These are phyloP conservation scores for Dendrobium nobile DNA, from an alignment of 106 monocot genomes.

Conservation along the genomic window DNA sequence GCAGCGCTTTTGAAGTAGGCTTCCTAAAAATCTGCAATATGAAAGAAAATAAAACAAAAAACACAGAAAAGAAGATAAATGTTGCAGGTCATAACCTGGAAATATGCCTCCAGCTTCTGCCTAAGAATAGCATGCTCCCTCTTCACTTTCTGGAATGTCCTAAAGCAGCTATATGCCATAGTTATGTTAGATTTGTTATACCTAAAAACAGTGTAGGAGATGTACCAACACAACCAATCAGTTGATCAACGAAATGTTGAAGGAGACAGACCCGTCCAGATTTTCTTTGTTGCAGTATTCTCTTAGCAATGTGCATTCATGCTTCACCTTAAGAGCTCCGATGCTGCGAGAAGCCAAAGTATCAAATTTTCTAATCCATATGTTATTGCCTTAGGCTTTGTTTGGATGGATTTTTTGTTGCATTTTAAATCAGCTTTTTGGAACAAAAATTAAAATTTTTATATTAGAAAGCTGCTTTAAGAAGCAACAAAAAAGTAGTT, in stretches of 20 bases:
- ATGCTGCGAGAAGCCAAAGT: slow-evolving; percentile 47
- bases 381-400: too few relatives aligned
- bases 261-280: slow-evolving; percentile 55
- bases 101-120: slow-evolving; percentile 84
- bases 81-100: slow-evolving; percentile 31
- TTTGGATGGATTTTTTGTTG: too few relatives aligned
- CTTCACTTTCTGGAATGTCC: slow-evolving; percentile 72
- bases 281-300: slow-evolving; percentile 59
- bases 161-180: slow-evolving; percentile 43
- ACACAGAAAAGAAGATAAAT: neutral
- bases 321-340: slow-evolving; percentile 80
- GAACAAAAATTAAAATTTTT: too few relatives aligned
- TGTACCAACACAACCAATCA: neutral
- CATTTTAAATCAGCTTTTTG: too few relatives aligned
- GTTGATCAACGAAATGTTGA: neutral
- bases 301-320: slow-evolving; percentile 57
- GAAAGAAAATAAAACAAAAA: neutral
- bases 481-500: too few relatives aligned
- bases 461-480: too few relatives aligned
- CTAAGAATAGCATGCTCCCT: slow-evolving; percentile 68
- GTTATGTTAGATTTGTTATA: neutral
- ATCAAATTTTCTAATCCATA: neutral
- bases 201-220: neutral
- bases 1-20: neutral
- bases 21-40: neutral